Percentiles rank a stretch among this genome's conserved stretches.
phyloP scores from a whole-genome alignment of 148 eudicot species.

The Fagopyrum esculentum region DNA sequence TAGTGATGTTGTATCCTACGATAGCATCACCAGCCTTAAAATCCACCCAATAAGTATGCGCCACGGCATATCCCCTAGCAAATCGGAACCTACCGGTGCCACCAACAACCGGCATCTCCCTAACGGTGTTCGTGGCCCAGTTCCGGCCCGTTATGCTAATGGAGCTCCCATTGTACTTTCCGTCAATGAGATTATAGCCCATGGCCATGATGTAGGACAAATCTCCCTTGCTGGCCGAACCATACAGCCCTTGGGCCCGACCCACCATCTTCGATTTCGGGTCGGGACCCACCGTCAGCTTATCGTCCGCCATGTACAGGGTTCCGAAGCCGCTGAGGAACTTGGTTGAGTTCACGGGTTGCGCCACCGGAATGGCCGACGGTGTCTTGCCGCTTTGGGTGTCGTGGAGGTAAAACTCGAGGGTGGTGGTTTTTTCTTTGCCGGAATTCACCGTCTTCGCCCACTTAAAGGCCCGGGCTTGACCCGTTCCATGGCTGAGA shows the following conservation, averaged over 20 bases:
- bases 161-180: constrained; percentile 39
- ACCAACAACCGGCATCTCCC: constrained; percentile 39
- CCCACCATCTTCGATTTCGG: constrained; percentile 26
- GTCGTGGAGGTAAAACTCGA: constrained; percentile 20
- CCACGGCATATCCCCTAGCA: constrained; percentile 31
- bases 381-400: constrained; percentile 9
- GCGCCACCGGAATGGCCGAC: constrained; percentile 19
- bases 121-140: constrained; percentile 4
- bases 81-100: constrained; percentile 40
- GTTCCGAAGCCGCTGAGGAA: constrained; percentile 20
- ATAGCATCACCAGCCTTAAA: constrained; percentile 27
- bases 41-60: constrained; percentile 21
- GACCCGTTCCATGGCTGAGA: neutral
- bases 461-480: neutral
- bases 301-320: constrained; percentile 22
- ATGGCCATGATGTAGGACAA: constrained; percentile 26
- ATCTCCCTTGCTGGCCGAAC: constrained; percentile 18
- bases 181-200: constrained; percentile 23
- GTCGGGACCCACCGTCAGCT: constrained; percentile 24
- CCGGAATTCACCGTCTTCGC: constrained; percentile 7
- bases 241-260: constrained; percentile 30
- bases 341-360: neutral
- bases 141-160: constrained; percentile 25
- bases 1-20: constrained; percentile 36
- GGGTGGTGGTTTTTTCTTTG: constrained; percentile 5